Evolutionary conservation across 1,284 basidiomycete genomes (phyloP), one percentile per base, ranked within the genome.

Genomic region (Cerrena zonata): DNA sequence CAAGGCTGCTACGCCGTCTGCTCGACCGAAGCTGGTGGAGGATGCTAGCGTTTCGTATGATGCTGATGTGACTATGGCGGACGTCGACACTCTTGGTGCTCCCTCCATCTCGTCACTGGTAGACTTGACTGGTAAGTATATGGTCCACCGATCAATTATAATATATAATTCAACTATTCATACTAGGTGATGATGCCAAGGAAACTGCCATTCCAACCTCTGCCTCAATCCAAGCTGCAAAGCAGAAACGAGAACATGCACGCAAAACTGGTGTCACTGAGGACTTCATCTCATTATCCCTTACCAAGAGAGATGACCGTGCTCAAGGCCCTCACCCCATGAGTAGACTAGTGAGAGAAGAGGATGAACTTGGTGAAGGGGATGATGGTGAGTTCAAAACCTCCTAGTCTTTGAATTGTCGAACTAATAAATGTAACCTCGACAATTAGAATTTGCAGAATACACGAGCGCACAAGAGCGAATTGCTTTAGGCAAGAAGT

Each of bases 381-480:
- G 94, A 95, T 50, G 94, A 96, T 60, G 91, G 91, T 91, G 57
- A 53, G 80, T 45, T 18, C 53, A n/a, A 45, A 19, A 18, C n/a
- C n/a, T n/a, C n/a, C n/a, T n/a, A n/a, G 26, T 18, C 5, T 43
- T 38, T 25, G 48, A 13, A 44, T 48, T 55, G 48, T 48, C 46
- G 48, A 41, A 11, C n/a, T 36, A n/a, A n/a, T n/a, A 36, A 11
- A n/a, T 36, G n/a, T 36, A n/a, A 10, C 34, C 21, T 45, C 18
- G 53, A 40, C 34, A 18, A 43, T 5, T 57, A 92, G 93, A 94
- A 60, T 86, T 84, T 61, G 89, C 93, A 4, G 90, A 92, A 56
- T 96, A 84, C 61, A 96, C 94, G 0, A 92, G 85, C 56, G 89
- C 90, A 0, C 84, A 91, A 63, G 91, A 94, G 55, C 74, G 87